Evolutionary conservation across 177 flowering plant species (phyloP), one percentile per base, ranked within the genome.

Genomic region (Telopea speciosissima): DNA sequence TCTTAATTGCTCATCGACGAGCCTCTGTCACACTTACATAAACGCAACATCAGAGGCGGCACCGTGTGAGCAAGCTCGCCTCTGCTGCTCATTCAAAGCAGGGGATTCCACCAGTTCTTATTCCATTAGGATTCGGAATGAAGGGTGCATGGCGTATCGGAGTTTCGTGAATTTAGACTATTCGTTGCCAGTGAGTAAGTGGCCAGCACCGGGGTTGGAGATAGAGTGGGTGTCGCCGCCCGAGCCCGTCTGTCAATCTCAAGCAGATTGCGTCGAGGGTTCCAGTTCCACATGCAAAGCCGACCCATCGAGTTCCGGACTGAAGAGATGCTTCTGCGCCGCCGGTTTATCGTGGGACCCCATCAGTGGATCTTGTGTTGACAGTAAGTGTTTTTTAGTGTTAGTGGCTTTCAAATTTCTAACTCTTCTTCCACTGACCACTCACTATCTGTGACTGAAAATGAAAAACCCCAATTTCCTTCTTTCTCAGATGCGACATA

Each of bases 161-260:
- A 85, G 86, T 59, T 86, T 86, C 42, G 88, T 87, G 22, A 76
- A 82, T 67, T 70, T 89, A 73, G 79, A 86, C 59, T 61, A 73
- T 23, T 9, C 64, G 31, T 61, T 69, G 74, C 86, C 89, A 6
- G 85, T 81, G 42, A 68, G 31, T 60, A 65, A 69, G 64, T 89
- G 93, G 89, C 85, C 87, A 9, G 59, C 28, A 1, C 74, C 85
- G n/a, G 86, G 85, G 3, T 22, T 89, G 74, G 91, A 82, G 80
- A 67, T 89, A n/a, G 79, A 86, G 82, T 89, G 91, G 91, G 58
- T 64, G 63, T 62, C 71, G 68, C 91, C 93, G 3, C 65, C 4
- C 56, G 90, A 89, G 70, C 87, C 87, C 13, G 24, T 73, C 1
- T 89, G 91, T 49, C 36, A 66, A 21, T 42, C 76, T 1, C 82